These are phyloP conservation scores for Ilyonectria sp. DNA, from an alignment of 2,329 filamentous ascomycete genomes.

Conservation along the genomic window DNA sequence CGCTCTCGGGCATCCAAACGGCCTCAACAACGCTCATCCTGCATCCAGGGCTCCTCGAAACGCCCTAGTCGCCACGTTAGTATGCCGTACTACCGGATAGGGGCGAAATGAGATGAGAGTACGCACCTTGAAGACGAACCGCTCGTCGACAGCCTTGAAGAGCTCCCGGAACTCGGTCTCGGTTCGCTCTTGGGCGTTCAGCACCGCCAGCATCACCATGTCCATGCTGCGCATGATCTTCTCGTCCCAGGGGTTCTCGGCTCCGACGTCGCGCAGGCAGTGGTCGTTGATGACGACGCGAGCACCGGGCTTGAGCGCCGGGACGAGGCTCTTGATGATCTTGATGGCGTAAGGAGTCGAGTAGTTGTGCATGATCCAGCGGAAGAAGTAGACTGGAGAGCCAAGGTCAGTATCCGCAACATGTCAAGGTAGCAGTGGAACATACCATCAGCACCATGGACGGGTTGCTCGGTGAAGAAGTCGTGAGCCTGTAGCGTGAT, in stretches of 20 bases:
- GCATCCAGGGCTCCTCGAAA: slow-evolving; percentile 58
- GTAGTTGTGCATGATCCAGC: slow-evolving; percentile 75
- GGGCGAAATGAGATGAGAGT: accelerated
- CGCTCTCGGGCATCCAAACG: slow-evolving; percentile 58
- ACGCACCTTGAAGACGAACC: slow-evolving; percentile 60
- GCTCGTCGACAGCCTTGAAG: slow-evolving; percentile 59
- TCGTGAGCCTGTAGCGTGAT: slow-evolving; percentile 66
- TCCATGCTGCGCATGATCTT: slow-evolving; percentile 66
- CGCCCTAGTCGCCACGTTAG: slow-evolving; percentile 51
- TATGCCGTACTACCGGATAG: neutral
- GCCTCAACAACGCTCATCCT: slow-evolving; percentile 66
- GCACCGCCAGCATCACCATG: slow-evolving; percentile 65
- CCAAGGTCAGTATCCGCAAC: slow-evolving; percentile 29
- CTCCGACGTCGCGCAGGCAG: slow-evolving; percentile 58
- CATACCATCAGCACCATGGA: slow-evolving; percentile 66
- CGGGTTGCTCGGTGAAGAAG: slow-evolving; percentile 71
- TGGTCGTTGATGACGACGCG: slow-evolving; percentile 63
- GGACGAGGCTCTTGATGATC: slow-evolving; percentile 66
- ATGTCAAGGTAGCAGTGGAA: neutral
- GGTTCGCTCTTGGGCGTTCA: slow-evolving; percentile 67
- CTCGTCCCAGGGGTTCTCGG: slow-evolving; percentile 62
- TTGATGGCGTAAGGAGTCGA: slow-evolving; percentile 66
- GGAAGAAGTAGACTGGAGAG: slow-evolving; percentile 68
- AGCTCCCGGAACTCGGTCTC: slow-evolving; percentile 62
- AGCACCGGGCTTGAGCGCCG: slow-evolving; percentile 69